A percentile compares a stretch with the other conserved stretches of the same genome.
phyloP scores from a whole-genome alignment of 1,284 basidiomycete genomes.

The Erythrobasidium hasegawianum region DNA sequence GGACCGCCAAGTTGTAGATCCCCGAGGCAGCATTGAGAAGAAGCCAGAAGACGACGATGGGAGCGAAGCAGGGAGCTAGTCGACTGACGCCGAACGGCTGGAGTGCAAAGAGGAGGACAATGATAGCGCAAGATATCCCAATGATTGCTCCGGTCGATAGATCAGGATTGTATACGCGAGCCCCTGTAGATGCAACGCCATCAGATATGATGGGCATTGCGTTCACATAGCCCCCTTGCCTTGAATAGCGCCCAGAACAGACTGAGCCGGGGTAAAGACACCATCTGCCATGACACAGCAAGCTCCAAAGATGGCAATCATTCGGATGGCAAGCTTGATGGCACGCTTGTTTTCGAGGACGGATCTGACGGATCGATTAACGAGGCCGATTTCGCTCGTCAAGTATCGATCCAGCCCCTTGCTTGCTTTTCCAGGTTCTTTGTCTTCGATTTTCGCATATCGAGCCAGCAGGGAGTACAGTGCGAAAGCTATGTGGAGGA shows the following conservation, averaged over 20 bases:
- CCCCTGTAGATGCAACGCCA: background rate
- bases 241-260: constrained; percentile 8
- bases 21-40: constrained; percentile 5
- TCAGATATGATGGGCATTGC: too few relatives aligned
- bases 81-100: constrained; percentile 6
- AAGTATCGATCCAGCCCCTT: background rate
- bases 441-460: constrained; percentile 6
- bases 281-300: constrained; percentile 8
- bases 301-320: constrained; percentile 3
- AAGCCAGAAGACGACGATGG: constrained; percentile 1
- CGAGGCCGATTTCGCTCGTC: background rate
- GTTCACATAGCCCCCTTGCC: background rate
- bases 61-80: background rate
- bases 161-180: constrained; percentile 1
- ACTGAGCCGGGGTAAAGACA: constrained; percentile 9
- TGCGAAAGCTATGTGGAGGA: background rate
- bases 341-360: background rate
- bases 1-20: constrained; percentile 1
- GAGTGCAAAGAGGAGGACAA: constrained; percentile 2
- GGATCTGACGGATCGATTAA: background rate
- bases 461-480: constrained; percentile 9
- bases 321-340: background rate
- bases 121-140: background rate
- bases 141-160: constrained; percentile 5
- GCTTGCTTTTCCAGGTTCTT: constrained; percentile 3